phyloP scores from a whole-genome alignment of 768 basidiomycete species.

The Russula brevipes region DNA sequence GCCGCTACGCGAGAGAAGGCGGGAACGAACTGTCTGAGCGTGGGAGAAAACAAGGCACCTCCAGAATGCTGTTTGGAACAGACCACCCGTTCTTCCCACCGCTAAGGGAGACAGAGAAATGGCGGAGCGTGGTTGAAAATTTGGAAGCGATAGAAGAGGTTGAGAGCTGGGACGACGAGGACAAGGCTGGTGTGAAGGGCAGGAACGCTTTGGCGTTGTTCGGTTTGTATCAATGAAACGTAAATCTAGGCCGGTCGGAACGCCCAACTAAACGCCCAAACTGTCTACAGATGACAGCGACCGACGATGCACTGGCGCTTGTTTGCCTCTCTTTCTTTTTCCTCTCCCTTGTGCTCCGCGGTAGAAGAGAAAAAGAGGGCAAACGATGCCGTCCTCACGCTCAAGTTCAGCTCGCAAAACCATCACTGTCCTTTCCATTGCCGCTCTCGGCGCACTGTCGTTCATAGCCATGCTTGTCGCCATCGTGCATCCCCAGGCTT shows the following conservation, averaged over 20 bases:
- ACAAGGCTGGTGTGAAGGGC: slow-evolving; percentile 63
- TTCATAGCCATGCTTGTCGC: slow-evolving; percentile 6
- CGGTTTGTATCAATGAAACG: slow-evolving; percentile 27
- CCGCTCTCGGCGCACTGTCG: slow-evolving; percentile 11
- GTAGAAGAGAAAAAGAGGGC: no score
- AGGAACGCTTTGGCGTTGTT: slow-evolving; percentile 72
- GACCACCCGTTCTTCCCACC: slow-evolving; percentile 93
- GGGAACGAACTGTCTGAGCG: slow-evolving; percentile 20
- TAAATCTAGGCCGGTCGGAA: no score
- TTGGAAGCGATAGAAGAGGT: slow-evolving; percentile 70
- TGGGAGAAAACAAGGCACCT: slow-evolving; percentile 47
- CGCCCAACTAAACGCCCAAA: no score
- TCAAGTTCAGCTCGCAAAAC: slow-evolving; percentile 4
- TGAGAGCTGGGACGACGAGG: slow-evolving; percentile 51
- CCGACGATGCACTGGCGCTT: no score
- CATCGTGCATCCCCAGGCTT: neutral
- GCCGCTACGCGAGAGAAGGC: slow-evolving; percentile 34
- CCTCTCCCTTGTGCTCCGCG: no score
- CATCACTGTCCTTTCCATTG: slow-evolving; percentile 23
- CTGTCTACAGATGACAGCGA: no score
- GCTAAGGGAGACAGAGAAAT: slow-evolving; percentile 57
- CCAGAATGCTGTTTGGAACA: slow-evolving; percentile 73
- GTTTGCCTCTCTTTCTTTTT: neutral
- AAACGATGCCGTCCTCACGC: slow-evolving; percentile 13
- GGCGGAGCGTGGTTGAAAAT: slow-evolving; percentile 84